A percentile compares a stretch with the other conserved stretches of the same genome.
Evolutionary conservation across 192 early-diverging fungal genomes (phyloP).

Genomic region (Chytriomyces confervae): DNA sequence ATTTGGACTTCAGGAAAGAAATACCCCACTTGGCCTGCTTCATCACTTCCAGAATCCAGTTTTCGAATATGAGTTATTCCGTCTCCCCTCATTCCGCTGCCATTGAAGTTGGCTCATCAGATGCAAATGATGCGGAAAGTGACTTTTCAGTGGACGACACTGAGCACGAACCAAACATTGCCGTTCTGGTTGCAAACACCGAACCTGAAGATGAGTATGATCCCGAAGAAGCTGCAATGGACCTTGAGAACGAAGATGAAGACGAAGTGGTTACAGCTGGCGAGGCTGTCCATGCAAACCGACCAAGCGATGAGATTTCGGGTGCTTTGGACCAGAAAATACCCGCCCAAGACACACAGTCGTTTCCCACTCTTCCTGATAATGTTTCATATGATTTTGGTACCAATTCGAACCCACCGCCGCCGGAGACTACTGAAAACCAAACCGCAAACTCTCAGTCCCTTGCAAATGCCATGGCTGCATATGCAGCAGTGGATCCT

Average conservation of each 20-base stretch:
- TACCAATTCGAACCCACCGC: neutral
- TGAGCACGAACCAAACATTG: neutral
- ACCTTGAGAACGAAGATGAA: neutral
- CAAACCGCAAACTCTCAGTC: no score
- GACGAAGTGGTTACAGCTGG: no score
- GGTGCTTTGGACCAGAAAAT: no score
- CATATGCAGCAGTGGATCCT: constrained; percentile 1
- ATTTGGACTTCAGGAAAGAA: neutral
- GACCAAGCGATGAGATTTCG: no score
- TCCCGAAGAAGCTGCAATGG: constrained; percentile 32
- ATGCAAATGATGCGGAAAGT: neutral
- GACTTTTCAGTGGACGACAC: neutral
- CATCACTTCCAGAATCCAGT: neutral
- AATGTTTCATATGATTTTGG: constrained; percentile 17
- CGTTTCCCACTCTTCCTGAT: constrained; percentile 6
- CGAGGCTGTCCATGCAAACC: no score
- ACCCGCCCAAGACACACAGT: no score
- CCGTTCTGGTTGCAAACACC: neutral
- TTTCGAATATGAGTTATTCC: neutral
- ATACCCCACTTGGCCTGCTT: neutral
- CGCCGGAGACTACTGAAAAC: neutral
- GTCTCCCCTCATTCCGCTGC: neutral
- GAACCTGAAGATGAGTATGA: constrained; percentile 12
- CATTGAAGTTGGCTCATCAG: neutral
- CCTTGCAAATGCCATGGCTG: neutral